Conservation (phyloP, 1,139 yeast genomes). For the Kodamaea derodonti region DNA sequence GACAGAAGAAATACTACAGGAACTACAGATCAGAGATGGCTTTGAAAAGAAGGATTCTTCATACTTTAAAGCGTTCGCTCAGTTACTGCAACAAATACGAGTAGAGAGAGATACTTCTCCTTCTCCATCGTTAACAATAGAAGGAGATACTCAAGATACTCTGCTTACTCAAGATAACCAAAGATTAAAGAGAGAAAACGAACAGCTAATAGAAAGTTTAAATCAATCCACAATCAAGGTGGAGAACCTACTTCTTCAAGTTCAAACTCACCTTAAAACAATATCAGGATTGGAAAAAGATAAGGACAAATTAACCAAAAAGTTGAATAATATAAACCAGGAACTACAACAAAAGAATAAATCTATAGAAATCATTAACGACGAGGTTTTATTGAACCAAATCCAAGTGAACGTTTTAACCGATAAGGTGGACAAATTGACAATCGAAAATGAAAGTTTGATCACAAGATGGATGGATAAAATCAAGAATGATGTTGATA, state of each 20-base stretch:
- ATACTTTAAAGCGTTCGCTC: conserved; percentile 33
- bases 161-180: conserved; percentile 4
- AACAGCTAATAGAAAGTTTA: conserved; percentile 19
- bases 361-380: conserved; percentile 61
- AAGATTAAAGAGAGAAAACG: conserved; percentile 12
- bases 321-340: conserved; percentile 33
- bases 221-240: conserved; percentile 22
- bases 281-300: conserved; percentile 20
- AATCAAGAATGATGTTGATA: conserved; percentile 56
- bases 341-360: conserved; percentile 52
- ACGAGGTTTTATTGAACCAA: conserved; percentile 65
- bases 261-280: conserved; percentile 11
- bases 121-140: conserved; percentile 15
- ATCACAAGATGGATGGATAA: conserved; percentile 60
- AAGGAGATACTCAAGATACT: conserved; percentile 5
- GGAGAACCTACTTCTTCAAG: conserved; percentile 19
- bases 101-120: conserved; percentile 9
- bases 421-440: conserved; percentile 35
- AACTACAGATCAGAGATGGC: conserved; percentile 23
- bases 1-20: conserved; percentile 5
- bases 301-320: conserved; percentile 23
- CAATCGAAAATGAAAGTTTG: conserved; percentile 49
- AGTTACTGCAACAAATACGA: conserved; percentile 18
- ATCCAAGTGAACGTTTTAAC: conserved; percentile 66
- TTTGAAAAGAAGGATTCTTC: conserved; percentile 30